Evolutionary conservation across 306 rosid species (phyloP).

Genomic region (Casuarina equisetifolia): DNA sequence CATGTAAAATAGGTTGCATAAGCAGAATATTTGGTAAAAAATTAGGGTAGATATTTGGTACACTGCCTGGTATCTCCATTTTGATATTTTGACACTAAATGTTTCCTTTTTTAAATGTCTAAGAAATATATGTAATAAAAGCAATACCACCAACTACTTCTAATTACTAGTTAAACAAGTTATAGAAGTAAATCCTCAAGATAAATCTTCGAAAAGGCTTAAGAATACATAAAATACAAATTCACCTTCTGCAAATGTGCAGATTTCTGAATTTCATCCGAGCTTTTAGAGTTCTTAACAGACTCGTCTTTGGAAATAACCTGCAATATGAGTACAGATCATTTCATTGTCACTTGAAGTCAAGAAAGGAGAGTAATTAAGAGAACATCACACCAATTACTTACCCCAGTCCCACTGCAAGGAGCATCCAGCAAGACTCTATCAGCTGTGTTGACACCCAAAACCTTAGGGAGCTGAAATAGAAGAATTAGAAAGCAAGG

Average conservation of each 20-base stretch:
- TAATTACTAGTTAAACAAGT: neutral
- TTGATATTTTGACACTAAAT: neutral
- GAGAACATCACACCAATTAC: slow-evolving; percentile 20
- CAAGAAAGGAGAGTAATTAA: neutral
- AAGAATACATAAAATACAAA: neutral
- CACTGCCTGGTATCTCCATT: neutral
- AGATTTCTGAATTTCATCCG: slow-evolving; percentile 77
- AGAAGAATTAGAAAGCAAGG: slow-evolving; percentile 6
- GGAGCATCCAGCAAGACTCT: slow-evolving; percentile 96
- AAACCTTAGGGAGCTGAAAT: slow-evolving; percentile 83
- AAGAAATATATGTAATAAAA: neutral
- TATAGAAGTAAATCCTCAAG: neutral
- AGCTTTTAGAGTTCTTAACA: slow-evolving; percentile 77
- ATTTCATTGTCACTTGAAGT: slow-evolving; percentile 6
- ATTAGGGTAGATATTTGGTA: neutral
- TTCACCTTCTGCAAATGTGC: slow-evolving; percentile 82
- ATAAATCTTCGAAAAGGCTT: neutral
- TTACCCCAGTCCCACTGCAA: slow-evolving; percentile 99
- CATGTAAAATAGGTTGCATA: neutral
- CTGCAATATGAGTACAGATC: slow-evolving; percentile 38
- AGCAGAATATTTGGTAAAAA: neutral
- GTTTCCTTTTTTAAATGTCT: too few relatives aligned
- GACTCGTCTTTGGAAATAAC: slow-evolving; percentile 97
- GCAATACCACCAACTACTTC: neutral
- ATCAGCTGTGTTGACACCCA: slow-evolving; percentile 73